phyloP scores from a whole-genome alignment of 2,329 filamentous ascomycete genomes.

The Orbilia blumenaviensis region DNA sequence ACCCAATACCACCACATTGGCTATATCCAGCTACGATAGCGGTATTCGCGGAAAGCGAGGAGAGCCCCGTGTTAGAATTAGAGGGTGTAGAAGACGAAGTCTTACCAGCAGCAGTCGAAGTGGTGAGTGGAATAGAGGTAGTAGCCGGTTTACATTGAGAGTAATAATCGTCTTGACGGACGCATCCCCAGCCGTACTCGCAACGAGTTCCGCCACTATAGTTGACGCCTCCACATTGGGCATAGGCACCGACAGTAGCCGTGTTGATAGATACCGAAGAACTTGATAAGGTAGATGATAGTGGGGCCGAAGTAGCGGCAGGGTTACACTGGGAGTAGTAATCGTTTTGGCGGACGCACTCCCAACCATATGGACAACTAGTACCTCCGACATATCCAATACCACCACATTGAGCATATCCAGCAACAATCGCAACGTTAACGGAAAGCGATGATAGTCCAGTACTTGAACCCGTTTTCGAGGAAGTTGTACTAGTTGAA shows the following conservation, averaged over 20 bases:
- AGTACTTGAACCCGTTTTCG: too few relatives aligned
- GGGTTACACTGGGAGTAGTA: slow-evolving; percentile 30
- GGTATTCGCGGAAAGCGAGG: background rate
- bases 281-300: background rate
- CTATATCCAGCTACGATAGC: slow-evolving; percentile 35
- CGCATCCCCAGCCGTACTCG: slow-evolving; percentile 24
- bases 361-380: slow-evolving; percentile 1
- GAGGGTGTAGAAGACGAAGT: slow-evolving; percentile 13
- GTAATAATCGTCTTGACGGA: background rate
- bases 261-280: background rate
- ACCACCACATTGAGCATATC: slow-evolving; percentile 30
- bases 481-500: too few relatives aligned
- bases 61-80: background rate
- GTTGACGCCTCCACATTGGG: slow-evolving; percentile 50
- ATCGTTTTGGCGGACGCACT: background rate
- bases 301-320: background rate
- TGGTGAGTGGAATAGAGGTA: background rate
- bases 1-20: slow-evolving; percentile 54
- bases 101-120: slow-evolving; percentile 31
- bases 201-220: slow-evolving; percentile 53
- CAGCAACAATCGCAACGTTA: background rate
- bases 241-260: slow-evolving; percentile 28
- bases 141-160: background rate
- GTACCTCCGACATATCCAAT: slow-evolving; percentile 5
- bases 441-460: background rate